Evolutionary conservation across 495 filamentous ascomycete genomes (phyloP).

Genomic region (Penicillium angulare): DNA sequence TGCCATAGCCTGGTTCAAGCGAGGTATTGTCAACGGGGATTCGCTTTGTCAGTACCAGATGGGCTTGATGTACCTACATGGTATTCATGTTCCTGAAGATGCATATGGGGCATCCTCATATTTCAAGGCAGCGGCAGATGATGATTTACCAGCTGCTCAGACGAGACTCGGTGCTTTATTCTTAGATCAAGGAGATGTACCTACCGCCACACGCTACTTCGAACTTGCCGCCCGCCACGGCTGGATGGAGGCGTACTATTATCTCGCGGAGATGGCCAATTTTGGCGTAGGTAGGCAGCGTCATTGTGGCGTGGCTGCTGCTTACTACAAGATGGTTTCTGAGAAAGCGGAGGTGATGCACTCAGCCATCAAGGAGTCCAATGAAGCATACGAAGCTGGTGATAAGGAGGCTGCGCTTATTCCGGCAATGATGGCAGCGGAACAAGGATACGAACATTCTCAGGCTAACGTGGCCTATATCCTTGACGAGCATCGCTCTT

Average conservation of each 20-base stretch:
- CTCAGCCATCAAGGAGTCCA: slow-evolving; percentile 83
- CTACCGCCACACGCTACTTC: slow-evolving; percentile 80
- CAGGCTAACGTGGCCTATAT: slow-evolving; percentile 95
- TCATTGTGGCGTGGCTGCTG: slow-evolving; percentile 75
- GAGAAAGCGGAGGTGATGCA: slow-evolving; percentile 85
- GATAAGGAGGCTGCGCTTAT: slow-evolving; percentile 83
- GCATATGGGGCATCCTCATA: slow-evolving; percentile 70
- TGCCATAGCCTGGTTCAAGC: slow-evolving; percentile 82
- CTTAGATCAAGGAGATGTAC: slow-evolving; percentile 81
- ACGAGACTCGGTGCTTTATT: slow-evolving; percentile 83
- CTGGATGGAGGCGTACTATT: slow-evolving; percentile 92
- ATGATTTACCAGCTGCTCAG: slow-evolving; percentile 80
- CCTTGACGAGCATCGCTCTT: slow-evolving; percentile 75
- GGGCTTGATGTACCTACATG: slow-evolving; percentile 84
- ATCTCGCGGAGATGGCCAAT: slow-evolving; percentile 86
- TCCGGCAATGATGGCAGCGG: slow-evolving; percentile 85
- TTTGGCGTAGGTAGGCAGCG: slow-evolving; percentile 77
- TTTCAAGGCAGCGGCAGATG: slow-evolving; percentile 79
- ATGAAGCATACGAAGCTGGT: slow-evolving; percentile 78
- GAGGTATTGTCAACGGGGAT: slow-evolving; percentile 77
- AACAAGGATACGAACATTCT: slow-evolving; percentile 91
- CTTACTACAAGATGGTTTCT: slow-evolving; percentile 92
- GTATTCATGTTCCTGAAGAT: slow-evolving; percentile 76
- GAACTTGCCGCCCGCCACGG: slow-evolving; percentile 87
- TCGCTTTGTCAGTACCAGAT: slow-evolving; percentile 81